Percentiles rank a stretch among this genome's conserved stretches.
phyloP scores from a whole-genome alignment of 2,329 filamentous ascomycete genomes.

The Epichloe bromicola region DNA sequence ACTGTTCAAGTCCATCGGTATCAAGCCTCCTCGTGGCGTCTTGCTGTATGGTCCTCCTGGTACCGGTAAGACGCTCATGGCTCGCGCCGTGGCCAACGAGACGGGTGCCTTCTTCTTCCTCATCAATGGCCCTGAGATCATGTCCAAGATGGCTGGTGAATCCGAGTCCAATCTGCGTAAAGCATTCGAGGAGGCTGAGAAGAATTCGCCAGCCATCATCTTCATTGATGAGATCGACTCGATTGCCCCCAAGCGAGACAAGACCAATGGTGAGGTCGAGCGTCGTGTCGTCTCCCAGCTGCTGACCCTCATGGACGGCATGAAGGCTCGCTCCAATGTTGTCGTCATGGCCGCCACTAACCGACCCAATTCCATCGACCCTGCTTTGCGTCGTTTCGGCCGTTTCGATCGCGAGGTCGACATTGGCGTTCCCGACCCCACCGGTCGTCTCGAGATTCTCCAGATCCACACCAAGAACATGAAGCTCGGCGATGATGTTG shows the following conservation, averaged over 20 bases:
- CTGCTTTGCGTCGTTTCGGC: constrained; percentile 91
- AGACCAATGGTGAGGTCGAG: constrained; percentile 98
- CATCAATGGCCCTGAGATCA: constrained; percentile 98
- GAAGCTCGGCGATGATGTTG: constrained; percentile 95
- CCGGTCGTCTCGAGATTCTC: constrained; percentile 94
- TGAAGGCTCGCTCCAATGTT: constrained; percentile 98
- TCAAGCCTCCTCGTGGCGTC: constrained; percentile 97
- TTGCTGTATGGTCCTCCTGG: constrained; percentile 92
- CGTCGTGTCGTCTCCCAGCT: constrained; percentile 97
- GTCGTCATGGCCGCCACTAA: constrained; percentile 99
- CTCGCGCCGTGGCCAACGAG: constrained; percentile 95
- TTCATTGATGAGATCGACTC: constrained; percentile 99
- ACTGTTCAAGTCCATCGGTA: constrained; percentile 99
- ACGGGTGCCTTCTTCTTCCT: constrained; percentile 99
- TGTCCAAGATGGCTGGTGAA: constrained; percentile 99
- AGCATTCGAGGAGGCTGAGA: constrained; percentile 98
- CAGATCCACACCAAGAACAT: constrained; percentile 99
- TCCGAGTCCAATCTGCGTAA: constrained; percentile 96
- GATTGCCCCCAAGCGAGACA: constrained; percentile 97
- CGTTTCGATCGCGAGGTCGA: constrained; percentile 99
- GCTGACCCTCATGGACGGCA: constrained; percentile 96
- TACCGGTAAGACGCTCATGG: constrained; percentile 99
- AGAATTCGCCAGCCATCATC: constrained; percentile 98
- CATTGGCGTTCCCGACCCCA: constrained; percentile 95
- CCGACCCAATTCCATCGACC: constrained; percentile 96